A percentile compares a stretch with the other conserved stretches of the same genome.
Evolutionary conservation across 2,329 filamentous ascomycete species (phyloP).

Genomic region (Coniochaeta pulveracea): DNA sequence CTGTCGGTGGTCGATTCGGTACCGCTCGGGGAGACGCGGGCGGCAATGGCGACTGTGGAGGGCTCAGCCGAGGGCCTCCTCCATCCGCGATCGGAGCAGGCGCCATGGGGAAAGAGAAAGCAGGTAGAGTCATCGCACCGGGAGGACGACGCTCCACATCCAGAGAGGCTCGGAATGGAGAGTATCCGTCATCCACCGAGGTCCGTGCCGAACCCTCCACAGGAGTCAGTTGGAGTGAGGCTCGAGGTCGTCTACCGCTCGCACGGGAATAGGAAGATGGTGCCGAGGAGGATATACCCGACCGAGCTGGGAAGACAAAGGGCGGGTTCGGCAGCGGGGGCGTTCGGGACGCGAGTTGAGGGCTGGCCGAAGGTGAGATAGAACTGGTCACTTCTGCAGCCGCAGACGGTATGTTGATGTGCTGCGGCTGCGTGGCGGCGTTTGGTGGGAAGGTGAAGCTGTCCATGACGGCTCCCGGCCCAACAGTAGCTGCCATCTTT

Average conservation of each 20-base stretch:
- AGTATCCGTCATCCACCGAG: slow-evolving; percentile 15
- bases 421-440: slow-evolving; percentile 9
- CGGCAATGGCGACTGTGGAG: slow-evolving; percentile 43
- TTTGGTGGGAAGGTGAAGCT: slow-evolving; percentile 4
- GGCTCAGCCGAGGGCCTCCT: slow-evolving; percentile 34
- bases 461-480: slow-evolving; percentile 14
- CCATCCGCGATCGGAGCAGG: slow-evolving; percentile 16
- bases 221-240: slow-evolving; percentile 37
- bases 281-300: slow-evolving; percentile 33
- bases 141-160: too few relatives aligned
- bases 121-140: slow-evolving; percentile 38
- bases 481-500: slow-evolving; percentile 21
- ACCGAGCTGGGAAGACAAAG: slow-evolving; percentile 49
- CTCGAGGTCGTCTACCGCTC: slow-evolving; percentile 38
- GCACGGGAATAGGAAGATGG: slow-evolving; percentile 36
- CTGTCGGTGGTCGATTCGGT: slow-evolving; percentile 42
- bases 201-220: slow-evolving; percentile 12
- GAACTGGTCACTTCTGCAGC: slow-evolving; percentile 13
- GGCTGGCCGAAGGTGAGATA: slow-evolving; percentile 14
- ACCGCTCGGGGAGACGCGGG: slow-evolving; percentile 35
- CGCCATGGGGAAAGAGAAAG: slow-evolving; percentile 35
- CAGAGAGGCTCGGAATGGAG: slow-evolving; percentile 21
- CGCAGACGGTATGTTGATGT: slow-evolving; percentile 10
- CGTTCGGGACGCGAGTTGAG: slow-evolving; percentile 22
- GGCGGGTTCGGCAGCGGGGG: slow-evolving; percentile 48